phyloP scores from a whole-genome alignment of 257 asterid species.

The Buddleja alternifolia region DNA sequence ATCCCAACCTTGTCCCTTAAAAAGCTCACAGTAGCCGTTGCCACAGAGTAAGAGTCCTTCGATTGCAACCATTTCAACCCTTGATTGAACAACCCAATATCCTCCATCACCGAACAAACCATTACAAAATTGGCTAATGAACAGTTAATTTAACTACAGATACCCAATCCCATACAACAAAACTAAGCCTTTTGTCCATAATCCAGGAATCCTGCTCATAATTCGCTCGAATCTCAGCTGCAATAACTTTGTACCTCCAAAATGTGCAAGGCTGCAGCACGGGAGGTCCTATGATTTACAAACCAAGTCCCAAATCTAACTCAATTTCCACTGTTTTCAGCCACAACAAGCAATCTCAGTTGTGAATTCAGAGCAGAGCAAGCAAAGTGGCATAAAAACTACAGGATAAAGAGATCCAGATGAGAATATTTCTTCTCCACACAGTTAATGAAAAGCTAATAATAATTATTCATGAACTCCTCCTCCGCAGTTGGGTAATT shows the following conservation, averaged over 20 bases:
- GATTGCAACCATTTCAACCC: constrained; percentile 92
- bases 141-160: constrained; percentile 32
- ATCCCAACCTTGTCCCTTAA: constrained; percentile 72
- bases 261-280: constrained; percentile 27
- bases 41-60: constrained; percentile 71
- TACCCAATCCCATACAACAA: constrained; percentile 18
- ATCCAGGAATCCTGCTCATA: constrained; percentile 28
- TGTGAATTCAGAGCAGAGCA: constrained; percentile 41
- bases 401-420: constrained; percentile 56
- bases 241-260: constrained; percentile 36
- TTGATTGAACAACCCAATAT: constrained; percentile 90
- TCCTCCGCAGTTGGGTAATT: constrained; percentile 34
- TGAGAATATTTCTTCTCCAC: constrained; percentile 52
- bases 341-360: constrained; percentile 34
- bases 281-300: constrained; percentile 34
- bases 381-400: constrained; percentile 29
- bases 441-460: constrained; percentile 30
- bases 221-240: constrained; percentile 31
- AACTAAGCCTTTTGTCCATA: constrained; percentile 24
- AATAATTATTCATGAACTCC: constrained; percentile 29
- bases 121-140: constrained; percentile 21
- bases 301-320: constrained; percentile 34
- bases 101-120: constrained; percentile 71
- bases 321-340: constrained; percentile 24
- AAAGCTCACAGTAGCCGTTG: constrained; percentile 54